A percentile compares a stretch with the other conserved stretches of the same genome.
Evolutionary conservation across 1,284 basidiomycete genomes (phyloP).

Genomic region (Fomes fomentarius): DNA sequence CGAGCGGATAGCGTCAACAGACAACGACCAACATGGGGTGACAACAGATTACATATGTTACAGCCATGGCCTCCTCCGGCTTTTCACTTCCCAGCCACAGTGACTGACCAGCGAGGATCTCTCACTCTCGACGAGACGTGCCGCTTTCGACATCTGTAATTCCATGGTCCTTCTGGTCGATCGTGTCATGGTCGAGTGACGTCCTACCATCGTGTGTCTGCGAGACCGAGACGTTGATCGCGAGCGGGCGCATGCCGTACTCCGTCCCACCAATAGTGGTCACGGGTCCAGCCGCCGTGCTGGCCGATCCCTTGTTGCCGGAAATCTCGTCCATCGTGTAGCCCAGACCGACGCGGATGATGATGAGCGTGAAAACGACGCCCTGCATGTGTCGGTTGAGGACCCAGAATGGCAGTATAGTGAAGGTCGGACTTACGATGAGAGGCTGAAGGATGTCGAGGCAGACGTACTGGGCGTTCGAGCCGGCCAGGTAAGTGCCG

Average conservation of each 20-base stretch:
- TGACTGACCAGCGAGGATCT: not conserved
- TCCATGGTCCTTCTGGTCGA: slow-evolving; percentile 4
- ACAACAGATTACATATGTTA: not conserved
- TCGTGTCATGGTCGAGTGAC: slow-evolving; percentile 12
- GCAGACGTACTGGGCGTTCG: slow-evolving; percentile 19
- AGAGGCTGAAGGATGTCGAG: slow-evolving; percentile 17
- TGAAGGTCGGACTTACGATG: slow-evolving; percentile 13
- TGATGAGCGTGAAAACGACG: slow-evolving; percentile 22
- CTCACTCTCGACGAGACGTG: slow-evolving; percentile 3
- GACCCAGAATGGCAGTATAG: not conserved
- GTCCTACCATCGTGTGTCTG: slow-evolving; percentile 7
- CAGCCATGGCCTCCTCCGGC: not conserved
- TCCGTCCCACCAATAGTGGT: slow-evolving; percentile 13
- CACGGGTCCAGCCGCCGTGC: not conserved
- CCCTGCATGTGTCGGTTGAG: slow-evolving; percentile 6
- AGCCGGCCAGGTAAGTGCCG: slow-evolving; percentile 14
- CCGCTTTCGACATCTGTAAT: slow-evolving; percentile 14
- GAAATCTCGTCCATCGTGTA: slow-evolving; percentile 12
- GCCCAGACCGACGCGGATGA: slow-evolving; percentile 21
- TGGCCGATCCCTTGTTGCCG: slow-evolving; percentile 1
- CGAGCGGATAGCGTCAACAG: not conserved
- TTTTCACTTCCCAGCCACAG: not conserved
- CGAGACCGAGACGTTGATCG: slow-evolving; percentile 15
- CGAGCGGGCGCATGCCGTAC: slow-evolving; percentile 11
- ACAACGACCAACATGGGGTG: not conserved